phyloP scores from a whole-genome alignment of 305 asterid genomes.

The Fraxinus albicans region DNA sequence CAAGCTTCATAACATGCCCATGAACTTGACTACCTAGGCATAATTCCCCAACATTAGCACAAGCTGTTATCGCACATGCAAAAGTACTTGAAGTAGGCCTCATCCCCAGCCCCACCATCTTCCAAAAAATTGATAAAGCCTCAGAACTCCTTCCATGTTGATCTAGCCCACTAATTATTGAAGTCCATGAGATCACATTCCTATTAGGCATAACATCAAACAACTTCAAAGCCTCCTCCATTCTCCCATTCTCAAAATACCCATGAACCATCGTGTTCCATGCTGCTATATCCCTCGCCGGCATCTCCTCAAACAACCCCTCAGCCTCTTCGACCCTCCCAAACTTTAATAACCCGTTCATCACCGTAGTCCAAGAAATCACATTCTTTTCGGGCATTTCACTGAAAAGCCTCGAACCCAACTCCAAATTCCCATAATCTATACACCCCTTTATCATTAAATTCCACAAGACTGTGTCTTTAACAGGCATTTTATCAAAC shows the following conservation, averaged over 20 bases:
- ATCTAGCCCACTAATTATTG: constrained; percentile 80
- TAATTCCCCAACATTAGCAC: constrained; percentile 46
- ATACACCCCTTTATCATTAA: constrained; percentile 78
- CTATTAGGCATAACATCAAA: constrained; percentile 55
- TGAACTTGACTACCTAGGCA: constrained; percentile 64
- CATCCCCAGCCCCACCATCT: constrained; percentile 53
- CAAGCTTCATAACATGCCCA: constrained; percentile 54
- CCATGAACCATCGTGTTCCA: constrained; percentile 84
- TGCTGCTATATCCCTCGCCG: constrained; percentile 63
- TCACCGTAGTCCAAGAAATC: constrained; percentile 77
- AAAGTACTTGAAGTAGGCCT: constrained; percentile 62
- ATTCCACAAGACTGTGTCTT: constrained; percentile 70
- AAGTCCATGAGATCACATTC: constrained; percentile 84
- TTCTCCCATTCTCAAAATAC: constrained; percentile 54
- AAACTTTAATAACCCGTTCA: constrained; percentile 53
- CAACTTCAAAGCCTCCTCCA: constrained; percentile 52
- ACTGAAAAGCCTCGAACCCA: constrained; percentile 58
- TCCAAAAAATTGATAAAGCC: constrained; percentile 45
- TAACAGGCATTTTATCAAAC: constrained; percentile 69
- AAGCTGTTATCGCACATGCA: constrained; percentile 62
- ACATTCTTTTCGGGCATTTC: constrained; percentile 77
- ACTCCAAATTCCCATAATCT: constrained; percentile 50
- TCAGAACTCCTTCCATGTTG: constrained; percentile 65
- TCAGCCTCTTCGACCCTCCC: constrained; percentile 72
- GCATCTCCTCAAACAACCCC: constrained; percentile 60